These are phyloP conservation scores for Dictyostelium capitatum DNA, from an alignment of 78 protist genomes.

Conservation along the genomic window DNA sequence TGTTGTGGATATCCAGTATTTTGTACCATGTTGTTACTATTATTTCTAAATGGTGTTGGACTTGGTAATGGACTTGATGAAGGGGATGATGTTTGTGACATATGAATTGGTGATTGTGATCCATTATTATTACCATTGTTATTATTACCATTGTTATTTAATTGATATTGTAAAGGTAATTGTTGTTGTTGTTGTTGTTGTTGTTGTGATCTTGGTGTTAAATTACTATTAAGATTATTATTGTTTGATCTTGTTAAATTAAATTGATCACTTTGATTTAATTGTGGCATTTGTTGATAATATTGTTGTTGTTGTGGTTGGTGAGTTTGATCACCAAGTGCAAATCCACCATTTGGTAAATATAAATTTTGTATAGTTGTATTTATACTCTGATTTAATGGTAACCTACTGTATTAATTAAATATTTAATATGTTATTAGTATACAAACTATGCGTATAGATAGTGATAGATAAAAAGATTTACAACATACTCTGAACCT, in stretches of 20 bases:
- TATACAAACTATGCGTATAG: too few relatives aligned
- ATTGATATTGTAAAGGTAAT: neutral
- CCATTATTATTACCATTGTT: neutral
- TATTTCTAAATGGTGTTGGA: constrained; percentile 45
- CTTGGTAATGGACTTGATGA: constrained; percentile 47
- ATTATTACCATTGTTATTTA: neutral
- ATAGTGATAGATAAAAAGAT: neutral
- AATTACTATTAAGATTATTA: neutral
- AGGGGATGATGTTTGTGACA: constrained; percentile 32
- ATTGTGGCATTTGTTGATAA: neutral
- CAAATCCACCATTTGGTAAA: constrained; percentile 24
- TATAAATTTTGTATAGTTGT: constrained; percentile 34
- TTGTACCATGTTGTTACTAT: neutral
- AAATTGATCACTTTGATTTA: constrained; percentile 1
- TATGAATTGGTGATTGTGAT: constrained; percentile 45
- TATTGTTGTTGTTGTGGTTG: constrained; percentile 32
- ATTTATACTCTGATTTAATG: constrained; percentile 57
- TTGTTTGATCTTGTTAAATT: neutral
- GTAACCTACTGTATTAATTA: neutral
- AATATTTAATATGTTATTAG: too few relatives aligned
- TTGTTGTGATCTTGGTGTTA: neutral
- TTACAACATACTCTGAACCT: constrained; percentile 44
- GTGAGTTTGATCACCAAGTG: constrained; percentile 30
- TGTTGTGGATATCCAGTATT: neutral
- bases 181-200: constrained; percentile 34